Base-by-base conservation (phyloP, 164 flowering plant species). In the Nelumbo lutea region DNA sequence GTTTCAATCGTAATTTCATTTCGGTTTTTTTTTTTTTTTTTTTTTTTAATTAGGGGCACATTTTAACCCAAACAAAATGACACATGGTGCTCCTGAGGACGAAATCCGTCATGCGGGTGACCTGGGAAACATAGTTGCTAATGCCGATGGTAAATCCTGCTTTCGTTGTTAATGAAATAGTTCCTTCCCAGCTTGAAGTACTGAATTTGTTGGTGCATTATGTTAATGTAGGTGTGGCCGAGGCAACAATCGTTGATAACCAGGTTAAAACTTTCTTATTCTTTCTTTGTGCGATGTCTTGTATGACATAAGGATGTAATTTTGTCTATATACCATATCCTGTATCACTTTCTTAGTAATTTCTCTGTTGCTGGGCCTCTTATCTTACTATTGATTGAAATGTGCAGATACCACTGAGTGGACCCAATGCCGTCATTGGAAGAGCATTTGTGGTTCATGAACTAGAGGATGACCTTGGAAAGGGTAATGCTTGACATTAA, bases 61-160 rank as follows among this genome's bases (percentile, higher is more conserved):
- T 78, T 93, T 93, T 68, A 93, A 91, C 71, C 98, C 96, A 3
- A 85, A 87, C 48, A 79, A 77, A 0, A 0, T 86, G 89, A 91
- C 96, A 66, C 97, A 94, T 75, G 98, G 98, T 72, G 97, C 96
- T 87, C 98, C 95, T 72, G 88, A 79, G 57, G 97, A 94, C 73
- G 86, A 90, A 81, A 59, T 86, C 81, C 93, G 98, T 60, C 98
- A 94, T 87, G 96, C 96, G 95, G 98, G 98, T 76, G 96, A 93
- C 94, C 96, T 91, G 97, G 97, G 97, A 90, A 93, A 93, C 98
- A 91, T 91, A 80, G 71, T 87, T 79, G 98, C 98, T 48, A 87
- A 88, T 72, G 85, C 93, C 42, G 88, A 91, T 70, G 98, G 97
- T 90, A 86, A 68, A 11, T 42, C 14, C n/a, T 45, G 11, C 59